Evolutionary conservation across 1,284 basidiomycete genomes (phyloP), one percentile per base, ranked within the genome.

Genomic region (Ustilago crameri): DNA sequence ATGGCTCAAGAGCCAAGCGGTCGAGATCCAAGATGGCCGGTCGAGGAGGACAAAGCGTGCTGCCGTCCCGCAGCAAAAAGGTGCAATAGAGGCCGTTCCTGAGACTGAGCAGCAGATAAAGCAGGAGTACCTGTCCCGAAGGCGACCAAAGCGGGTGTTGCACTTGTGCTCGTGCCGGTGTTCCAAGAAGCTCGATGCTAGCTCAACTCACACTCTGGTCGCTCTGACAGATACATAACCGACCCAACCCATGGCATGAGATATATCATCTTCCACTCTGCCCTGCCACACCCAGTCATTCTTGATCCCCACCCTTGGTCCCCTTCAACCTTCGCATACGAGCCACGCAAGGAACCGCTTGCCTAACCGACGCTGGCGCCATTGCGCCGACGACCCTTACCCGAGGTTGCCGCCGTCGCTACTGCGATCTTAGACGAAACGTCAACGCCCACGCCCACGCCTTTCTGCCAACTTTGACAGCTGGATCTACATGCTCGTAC

Each of bases 221-320:
- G 40, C 20, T 42, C 40, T 22, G 18, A 35, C 30, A 27, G 18
- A 20, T 52, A 41, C 27, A 52, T 52, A 35, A 47, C 44, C 50
- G 20, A 37, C 27, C 26, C 23, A 27, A 18, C 30, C 52, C 52
- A 23, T 51, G 41, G 35, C 42, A 24, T 23, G 52, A n/a, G 63
- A 35, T 47, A 59, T 66, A 66, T 66, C 63, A 55, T 34, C 41
- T 50, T 18, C 54, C 24, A 14, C 41, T 27, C 34, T 15, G n/a
- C 42, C 20, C 17, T 18, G 3, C n/a, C 47, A 14, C 24, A 22
- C 34, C 37, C 14, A 20, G 18, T 40, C 35, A 12, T 9, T 32
- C 41, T 37, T 38, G 27, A 17, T 40, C 40, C 44, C 26, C 34
- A n/a, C 18, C 18, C 7, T 30, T 38, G 38, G 15, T 24, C 15